Evolutionary conservation across 768 basidiomycete genomes (phyloP).

Genomic region (Clathrus columnatus): DNA sequence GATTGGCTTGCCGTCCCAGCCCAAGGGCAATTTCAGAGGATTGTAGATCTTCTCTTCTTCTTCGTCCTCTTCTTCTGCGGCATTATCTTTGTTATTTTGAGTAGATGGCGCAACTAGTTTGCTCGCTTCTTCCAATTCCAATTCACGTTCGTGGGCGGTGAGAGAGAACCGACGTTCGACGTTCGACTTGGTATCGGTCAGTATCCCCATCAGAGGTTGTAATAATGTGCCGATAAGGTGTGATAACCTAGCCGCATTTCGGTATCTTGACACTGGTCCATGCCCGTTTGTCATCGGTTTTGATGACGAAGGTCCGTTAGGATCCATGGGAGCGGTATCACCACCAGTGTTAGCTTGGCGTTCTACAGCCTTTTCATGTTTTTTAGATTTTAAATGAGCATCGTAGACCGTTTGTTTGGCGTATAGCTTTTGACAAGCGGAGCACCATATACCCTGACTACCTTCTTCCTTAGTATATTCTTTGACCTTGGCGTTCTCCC

Average conservation of each 20-base stretch:
- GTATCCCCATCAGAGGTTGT: conserved; percentile 46
- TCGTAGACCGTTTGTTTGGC: conserved; percentile 97
- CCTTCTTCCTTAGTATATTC: conserved; percentile 37
- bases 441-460: conserved; percentile 83
- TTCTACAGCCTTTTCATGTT: conserved; percentile 85
- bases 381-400: conserved; percentile 91
- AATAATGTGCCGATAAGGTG: conserved; percentile 64
- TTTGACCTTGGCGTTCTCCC: conserved; percentile 45
- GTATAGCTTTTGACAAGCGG: conserved; percentile 89
- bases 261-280: conserved; percentile 39
- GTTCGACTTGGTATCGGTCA: conserved; percentile 90
- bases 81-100: conserved; percentile 36
- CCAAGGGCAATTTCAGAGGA: conserved; percentile 90
- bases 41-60: conserved; percentile 98
- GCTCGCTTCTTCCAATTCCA: conserved; percentile 73
- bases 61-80: conserved; percentile 71
- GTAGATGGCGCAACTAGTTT: conserved; percentile 40
- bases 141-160: conserved; percentile 95
- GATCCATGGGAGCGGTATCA: conserved; percentile 37
- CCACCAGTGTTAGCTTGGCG: conserved; percentile 43
- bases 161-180: conserved; percentile 94
- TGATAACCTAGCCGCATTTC: conserved; percentile 62
- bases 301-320: conserved; percentile 37
- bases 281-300: conserved; percentile 13
- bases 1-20: conserved; percentile 99